Evolutionary conservation across 805 yeast species (phyloP).

Genomic region (Metschnikowia lunata): DNA sequence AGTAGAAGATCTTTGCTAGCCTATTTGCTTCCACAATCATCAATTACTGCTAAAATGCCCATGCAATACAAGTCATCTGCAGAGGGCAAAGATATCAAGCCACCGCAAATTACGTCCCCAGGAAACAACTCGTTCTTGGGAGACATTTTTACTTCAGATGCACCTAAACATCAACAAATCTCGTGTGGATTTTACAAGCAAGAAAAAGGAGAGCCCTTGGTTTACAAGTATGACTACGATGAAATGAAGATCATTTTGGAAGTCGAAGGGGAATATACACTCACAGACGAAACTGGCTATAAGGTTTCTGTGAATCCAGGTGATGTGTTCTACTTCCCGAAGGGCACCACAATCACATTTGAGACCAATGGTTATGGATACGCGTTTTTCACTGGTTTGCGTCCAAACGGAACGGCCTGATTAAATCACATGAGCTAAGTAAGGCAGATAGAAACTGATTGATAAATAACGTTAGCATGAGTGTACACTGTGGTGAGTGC

Average conservation of each 20-base stretch:
- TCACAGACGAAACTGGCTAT: conserved; percentile 62
- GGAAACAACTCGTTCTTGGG: conserved; percentile 68
- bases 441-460: neutral
- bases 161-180: conserved; percentile 56
- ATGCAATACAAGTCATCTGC: conserved; percentile 49
- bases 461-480: neutral
- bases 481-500: too few species aligned
- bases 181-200: conserved; percentile 68
- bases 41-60: conserved; percentile 41
- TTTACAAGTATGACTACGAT: conserved; percentile 60
- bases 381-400: conserved; percentile 58
- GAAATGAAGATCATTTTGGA: conserved; percentile 69
- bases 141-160: conserved; percentile 58
- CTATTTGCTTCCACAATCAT: neutral
- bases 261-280: conserved; percentile 59
- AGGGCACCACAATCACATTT: conserved; percentile 60
- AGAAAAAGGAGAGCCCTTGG: conserved; percentile 63
- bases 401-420: conserved; percentile 36
- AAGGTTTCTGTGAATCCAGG: conserved; percentile 56
- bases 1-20: neutral
- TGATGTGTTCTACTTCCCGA: conserved; percentile 61
- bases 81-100: conserved; percentile 50
- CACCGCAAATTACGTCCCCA: conserved; percentile 58
- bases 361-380: conserved; percentile 62
- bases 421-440: neutral